phyloP scores from a whole-genome alignment of 176 grass and related monocot species.

The Carex kokanica region DNA sequence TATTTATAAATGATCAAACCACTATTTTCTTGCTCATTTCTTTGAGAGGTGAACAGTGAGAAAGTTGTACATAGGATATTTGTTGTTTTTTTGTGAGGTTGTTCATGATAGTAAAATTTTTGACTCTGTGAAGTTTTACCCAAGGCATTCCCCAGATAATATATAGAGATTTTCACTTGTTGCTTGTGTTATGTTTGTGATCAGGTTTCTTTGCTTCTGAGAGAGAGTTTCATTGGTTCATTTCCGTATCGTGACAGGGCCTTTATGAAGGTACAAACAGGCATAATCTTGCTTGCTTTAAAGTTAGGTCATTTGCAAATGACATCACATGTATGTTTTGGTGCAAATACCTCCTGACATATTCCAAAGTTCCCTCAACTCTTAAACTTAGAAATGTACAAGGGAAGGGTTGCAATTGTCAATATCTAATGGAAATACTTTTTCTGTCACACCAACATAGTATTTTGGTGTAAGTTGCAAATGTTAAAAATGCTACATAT shows the following conservation, averaged over 20 bases:
- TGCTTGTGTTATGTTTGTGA: conserved; percentile 28
- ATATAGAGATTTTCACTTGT: neutral
- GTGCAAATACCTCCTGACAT: neutral
- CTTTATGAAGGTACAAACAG: conserved; percentile 88
- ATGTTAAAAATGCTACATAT: neutral
- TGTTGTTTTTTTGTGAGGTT: neutral
- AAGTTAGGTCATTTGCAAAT: neutral
- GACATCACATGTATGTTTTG: neutral
- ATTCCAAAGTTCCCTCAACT: neutral
- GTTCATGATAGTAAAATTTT: neutral
- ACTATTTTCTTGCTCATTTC: neutral
- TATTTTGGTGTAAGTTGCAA: neutral
- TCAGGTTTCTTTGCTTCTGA: conserved; percentile 95
- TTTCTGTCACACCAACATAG: neutral
- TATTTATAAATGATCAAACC: neutral
- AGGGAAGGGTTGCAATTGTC: neutral
- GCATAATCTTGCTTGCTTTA: neutral
- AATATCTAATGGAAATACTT: neutral
- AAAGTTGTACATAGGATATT: neutral
- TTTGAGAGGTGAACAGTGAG: neutral
- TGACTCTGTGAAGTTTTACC: neutral
- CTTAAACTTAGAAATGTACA: neutral
- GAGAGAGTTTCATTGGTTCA: conserved; percentile 92
- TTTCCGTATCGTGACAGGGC: conserved; percentile 63
- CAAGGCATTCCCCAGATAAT: neutral